Evolutionary conservation across 306 rosid species (phyloP).

Genomic region (Lupinus albus): DNA sequence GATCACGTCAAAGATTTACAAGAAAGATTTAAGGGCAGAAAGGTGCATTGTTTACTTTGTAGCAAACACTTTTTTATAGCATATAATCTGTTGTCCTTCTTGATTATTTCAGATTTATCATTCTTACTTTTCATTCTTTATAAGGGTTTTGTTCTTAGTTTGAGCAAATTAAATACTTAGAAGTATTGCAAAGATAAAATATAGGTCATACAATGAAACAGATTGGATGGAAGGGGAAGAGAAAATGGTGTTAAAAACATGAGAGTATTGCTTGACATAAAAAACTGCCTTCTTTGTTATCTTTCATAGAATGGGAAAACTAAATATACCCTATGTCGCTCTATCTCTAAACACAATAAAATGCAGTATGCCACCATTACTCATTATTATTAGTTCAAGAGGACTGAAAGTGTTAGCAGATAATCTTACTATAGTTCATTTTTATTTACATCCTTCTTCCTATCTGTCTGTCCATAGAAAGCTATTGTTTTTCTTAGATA

Average conservation of each 20-base stretch:
- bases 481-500: not conserved
- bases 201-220: slow-evolving; percentile 14
- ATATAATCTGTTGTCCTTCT: slow-evolving; percentile 8
- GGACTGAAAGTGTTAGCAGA: slow-evolving; percentile 11
- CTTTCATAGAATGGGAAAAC: slow-evolving; percentile 2
- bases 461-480: slow-evolving; percentile 21
- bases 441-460: slow-evolving; percentile 22
- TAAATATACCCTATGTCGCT: slow-evolving; percentile 3
- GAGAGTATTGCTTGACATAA: slow-evolving; percentile 25
- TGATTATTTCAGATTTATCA: slow-evolving; percentile 8
- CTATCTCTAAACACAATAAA: slow-evolving; percentile 18
- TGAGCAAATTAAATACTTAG: slow-evolving; percentile 15
- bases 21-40: slow-evolving; percentile 80
- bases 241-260: slow-evolving; percentile 14
- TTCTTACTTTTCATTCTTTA: slow-evolving; percentile 4
- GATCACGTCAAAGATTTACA: slow-evolving; percentile 64
- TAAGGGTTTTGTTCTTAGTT: slow-evolving; percentile 20
- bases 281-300: not conserved
- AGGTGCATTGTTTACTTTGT: slow-evolving; percentile 51
- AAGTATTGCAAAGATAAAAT: slow-evolving; percentile 6
- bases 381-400: slow-evolving; percentile 1
- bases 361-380: not conserved
- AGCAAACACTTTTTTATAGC: slow-evolving; percentile 3
- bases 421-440: not conserved
- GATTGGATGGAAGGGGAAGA: slow-evolving; percentile 13